Evolutionary conservation across 129 eudicot species (phyloP), one percentile per base, ranked within the genome.

Genomic region (Helichrysum umbraculigerum): DNA sequence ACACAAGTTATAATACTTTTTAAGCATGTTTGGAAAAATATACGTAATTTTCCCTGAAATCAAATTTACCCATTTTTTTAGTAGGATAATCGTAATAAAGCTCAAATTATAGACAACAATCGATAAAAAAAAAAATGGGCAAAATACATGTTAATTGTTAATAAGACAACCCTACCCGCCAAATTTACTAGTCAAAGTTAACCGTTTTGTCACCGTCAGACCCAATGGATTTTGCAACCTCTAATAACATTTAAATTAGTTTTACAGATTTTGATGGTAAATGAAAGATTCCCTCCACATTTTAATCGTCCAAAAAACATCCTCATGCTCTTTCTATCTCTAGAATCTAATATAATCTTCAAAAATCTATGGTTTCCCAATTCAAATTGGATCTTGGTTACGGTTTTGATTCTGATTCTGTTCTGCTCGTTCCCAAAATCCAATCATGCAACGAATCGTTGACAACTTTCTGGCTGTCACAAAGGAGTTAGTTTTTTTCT

Each of bases 401-500:
- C 7, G 37, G 44, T 12, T 65, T 33, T 15, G 37, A 7, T 21
- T 69, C 44, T 30, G 42, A 15, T 67, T 50, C 50, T 65, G 62
- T 21, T 28, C 66, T 20, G 33, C 37, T 68, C 14, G 0, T 19
- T 51, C 72, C 39, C 37, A 33, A 34, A 20, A 41, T 7, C 67
- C 47, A 21, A 75, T 75, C 58, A 88, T 91, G 97, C 97, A 91
- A 72, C 85, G 97, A 77, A 33, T 79, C 63, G 93, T 91, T 76
- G 97, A 91, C 88, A 84, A 84, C 85, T 81, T 84, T 70, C 91
- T 91, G 61, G 93, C 97, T 71, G 87, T 91, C 79, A 86, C 93
- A 71, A 91, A 91, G 81, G 97, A 91, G 93, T 91, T 42, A 30
- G 93, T 87, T 68, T 28, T 14, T 14, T 12, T 47, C 54, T 3